phyloP scores from a whole-genome alignment of 2,329 filamentous ascomycete genomes.

The Colletotrichum tamarilloi region DNA sequence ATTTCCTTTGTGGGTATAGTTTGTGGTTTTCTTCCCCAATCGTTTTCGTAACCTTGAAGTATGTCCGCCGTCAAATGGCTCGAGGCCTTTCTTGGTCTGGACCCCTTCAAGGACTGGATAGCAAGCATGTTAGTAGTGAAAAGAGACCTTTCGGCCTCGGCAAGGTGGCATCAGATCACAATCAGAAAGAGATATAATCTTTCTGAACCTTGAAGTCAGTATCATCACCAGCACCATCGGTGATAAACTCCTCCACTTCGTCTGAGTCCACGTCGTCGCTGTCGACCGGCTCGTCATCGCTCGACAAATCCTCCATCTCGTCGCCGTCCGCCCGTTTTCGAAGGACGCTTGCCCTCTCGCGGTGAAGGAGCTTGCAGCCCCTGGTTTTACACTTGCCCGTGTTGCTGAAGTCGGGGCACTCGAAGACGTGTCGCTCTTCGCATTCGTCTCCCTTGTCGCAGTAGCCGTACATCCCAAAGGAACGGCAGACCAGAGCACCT shows the following conservation, averaged over 20 bases:
- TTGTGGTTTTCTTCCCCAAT: conserved; percentile 10
- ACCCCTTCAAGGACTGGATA: conserved; percentile 25
- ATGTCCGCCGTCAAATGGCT: not conserved
- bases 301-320: conserved; percentile 77
- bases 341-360: conserved; percentile 84
- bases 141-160: conserved; percentile 6
- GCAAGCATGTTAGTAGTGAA: conserved; percentile 34
- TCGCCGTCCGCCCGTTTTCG: conserved; percentile 71
- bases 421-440: conserved; percentile 85
- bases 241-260: conserved; percentile 74
- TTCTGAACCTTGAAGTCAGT: conserved; percentile 67
- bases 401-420: conserved; percentile 96
- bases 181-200: conserved; percentile 65
- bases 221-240: conserved; percentile 63
- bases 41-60: conserved; percentile 1
- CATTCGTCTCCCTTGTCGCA: conserved; percentile 86
- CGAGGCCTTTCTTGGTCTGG: not conserved
- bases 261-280: conserved; percentile 86
- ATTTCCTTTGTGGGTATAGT: conserved; percentile 23
- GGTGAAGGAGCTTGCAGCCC: conserved; percentile 87
- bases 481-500: conserved; percentile 81
- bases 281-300: conserved; percentile 78
- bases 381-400: conserved; percentile 83
- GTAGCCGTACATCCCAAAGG: conserved; percentile 88
- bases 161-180: conserved; percentile 29